These are phyloP conservation scores for Geotrichum fermentans DNA, from an alignment of 1,139 yeast species.

Conservation along the genomic window DNA sequence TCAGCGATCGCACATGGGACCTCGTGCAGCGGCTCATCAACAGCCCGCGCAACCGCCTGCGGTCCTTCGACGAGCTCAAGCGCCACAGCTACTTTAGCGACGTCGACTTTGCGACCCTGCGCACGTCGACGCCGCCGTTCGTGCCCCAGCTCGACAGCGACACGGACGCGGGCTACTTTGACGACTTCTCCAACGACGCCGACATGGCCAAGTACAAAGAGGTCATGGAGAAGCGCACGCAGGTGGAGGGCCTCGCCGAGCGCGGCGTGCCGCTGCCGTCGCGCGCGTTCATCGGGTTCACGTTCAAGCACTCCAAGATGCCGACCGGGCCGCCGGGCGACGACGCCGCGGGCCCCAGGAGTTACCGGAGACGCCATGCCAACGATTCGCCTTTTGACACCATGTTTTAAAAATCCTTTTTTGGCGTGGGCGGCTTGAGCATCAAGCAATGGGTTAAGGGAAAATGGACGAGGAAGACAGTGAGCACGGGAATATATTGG, in stretches of 20 bases:
- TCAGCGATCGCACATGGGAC: slow-evolving; percentile 96
- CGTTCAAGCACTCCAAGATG: slow-evolving; percentile 67
- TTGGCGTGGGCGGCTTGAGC: no score
- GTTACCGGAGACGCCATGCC: slow-evolving; percentile 13
- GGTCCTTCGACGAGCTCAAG: slow-evolving; percentile 75
- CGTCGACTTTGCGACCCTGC: slow-evolving; percentile 67
- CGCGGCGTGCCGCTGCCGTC: slow-evolving; percentile 51
- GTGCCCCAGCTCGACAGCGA: slow-evolving; percentile 95
- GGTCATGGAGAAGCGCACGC: slow-evolving; percentile 84
- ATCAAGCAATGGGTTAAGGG: no score
- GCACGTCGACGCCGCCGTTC: slow-evolving; percentile 76
- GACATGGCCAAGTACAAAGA: slow-evolving; percentile 98
- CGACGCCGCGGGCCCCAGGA: slow-evolving; percentile 11
- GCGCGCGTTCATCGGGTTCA: slow-evolving; percentile 87
- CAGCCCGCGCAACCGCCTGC: slow-evolving; percentile 67
- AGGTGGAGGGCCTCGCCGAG: slow-evolving; percentile 76
- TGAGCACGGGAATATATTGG: no score
- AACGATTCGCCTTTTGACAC: slow-evolving; percentile 20
- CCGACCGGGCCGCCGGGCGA: slow-evolving; percentile 6
- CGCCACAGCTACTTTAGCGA: slow-evolving; percentile 78
- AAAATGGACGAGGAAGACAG: no score
- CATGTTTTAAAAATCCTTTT: slow-evolving; percentile 12
- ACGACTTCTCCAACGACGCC: slow-evolving; percentile 91
- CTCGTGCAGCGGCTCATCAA: slow-evolving; percentile 71
- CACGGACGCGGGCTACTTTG: slow-evolving; percentile 97